Evolutionary conservation across 2,329 filamentous ascomycete genomes (phyloP), one percentile per base, ranked within the genome.

Genomic region (Orbilia javanica): DNA sequence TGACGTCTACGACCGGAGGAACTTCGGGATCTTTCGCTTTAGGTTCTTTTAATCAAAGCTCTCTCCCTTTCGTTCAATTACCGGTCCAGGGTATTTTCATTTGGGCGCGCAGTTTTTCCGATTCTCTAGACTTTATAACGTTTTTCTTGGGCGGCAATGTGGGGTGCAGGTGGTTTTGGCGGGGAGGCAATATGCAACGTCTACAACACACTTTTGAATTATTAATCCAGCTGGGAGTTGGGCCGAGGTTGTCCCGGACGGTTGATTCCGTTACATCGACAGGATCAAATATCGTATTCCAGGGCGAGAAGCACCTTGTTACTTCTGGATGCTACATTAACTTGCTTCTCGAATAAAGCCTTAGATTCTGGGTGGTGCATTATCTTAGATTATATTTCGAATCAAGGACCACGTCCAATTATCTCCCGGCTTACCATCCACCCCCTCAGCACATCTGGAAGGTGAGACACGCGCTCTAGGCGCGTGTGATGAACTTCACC

Each of bases 1-100:
- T 11, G 55, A 60, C 34, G 34, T 42, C 55, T 60, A 42, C 11
- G 20, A 1, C 31, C 55, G 70, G 70, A 67, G 31, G 52, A 74
- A 65, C 52, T 74, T 74, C 70, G 70, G 70, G 36, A 42, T 62
- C n/a, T 66, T 31, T 50, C 42, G 34, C 55, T 42, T 29, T 29
- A 27, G 11, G 10, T 39, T n/a, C n/a, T n/a, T n/a, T n/a, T 39
- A 36, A 10, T 36, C 34, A 36, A 8, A 39, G 11, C 13, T 39
- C 11, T 15, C 36, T n/a, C 36, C 11, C n/a, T 39, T 39, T 1
- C 36, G 2, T 15, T 39, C 36, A 20, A 18, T 53, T 53, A 15
- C 50, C 25, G 18, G 15, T 39, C 25, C 3, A 39, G 25, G 52
- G 29, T 4, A 5, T 57, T 39, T 22, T 4, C n/a, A n/a, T n/a